Conservation (phyloP, 2,329 filamentous ascomycete species). For the Sphaceloma murrayae region DNA sequence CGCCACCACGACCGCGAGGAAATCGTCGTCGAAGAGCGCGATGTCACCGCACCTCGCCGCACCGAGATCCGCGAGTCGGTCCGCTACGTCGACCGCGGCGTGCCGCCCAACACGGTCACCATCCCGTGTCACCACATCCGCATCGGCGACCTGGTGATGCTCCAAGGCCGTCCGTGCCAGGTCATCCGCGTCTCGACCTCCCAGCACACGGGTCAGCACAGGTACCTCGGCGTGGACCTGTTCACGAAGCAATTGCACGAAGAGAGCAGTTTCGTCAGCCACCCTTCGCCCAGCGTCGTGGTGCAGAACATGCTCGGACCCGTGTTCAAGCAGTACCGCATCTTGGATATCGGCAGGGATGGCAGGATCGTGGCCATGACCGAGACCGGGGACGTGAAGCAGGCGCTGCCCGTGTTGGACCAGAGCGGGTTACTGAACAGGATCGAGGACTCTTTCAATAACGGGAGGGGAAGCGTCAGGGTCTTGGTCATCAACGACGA, state of each 20-base stretch:
- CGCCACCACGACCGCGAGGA: conserved; percentile 36
- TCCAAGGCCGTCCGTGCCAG: conserved; percentile 98
- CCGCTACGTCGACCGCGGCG: conserved; percentile 22
- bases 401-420: conserved; percentile 83
- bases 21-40: conserved; percentile 42
- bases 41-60: conserved; percentile 31
- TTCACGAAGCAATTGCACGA: conserved; percentile 99
- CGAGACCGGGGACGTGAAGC: conserved; percentile 97
- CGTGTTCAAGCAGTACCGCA: conserved; percentile 99
- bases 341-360: conserved; percentile 89
- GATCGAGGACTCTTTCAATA: conserved; percentile 74
- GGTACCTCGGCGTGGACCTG: conserved; percentile 98
- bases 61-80: conserved; percentile 20
- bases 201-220: conserved; percentile 95
- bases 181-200: conserved; percentile 99
- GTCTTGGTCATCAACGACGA: conserved; percentile 92
- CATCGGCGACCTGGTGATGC: conserved; percentile 95
- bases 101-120: conserved; percentile 71
- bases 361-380: conserved; percentile 87
- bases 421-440: conserved; percentile 82
- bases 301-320: conserved; percentile 99
- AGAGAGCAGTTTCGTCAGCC: conserved; percentile 95
- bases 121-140: conserved; percentile 99
- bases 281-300: conserved; percentile 90
- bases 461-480: conserved; percentile 85